Evolutionary conservation across 2,329 filamentous ascomycete species (phyloP).

Genomic region (Sporothrix schenckii): DNA sequence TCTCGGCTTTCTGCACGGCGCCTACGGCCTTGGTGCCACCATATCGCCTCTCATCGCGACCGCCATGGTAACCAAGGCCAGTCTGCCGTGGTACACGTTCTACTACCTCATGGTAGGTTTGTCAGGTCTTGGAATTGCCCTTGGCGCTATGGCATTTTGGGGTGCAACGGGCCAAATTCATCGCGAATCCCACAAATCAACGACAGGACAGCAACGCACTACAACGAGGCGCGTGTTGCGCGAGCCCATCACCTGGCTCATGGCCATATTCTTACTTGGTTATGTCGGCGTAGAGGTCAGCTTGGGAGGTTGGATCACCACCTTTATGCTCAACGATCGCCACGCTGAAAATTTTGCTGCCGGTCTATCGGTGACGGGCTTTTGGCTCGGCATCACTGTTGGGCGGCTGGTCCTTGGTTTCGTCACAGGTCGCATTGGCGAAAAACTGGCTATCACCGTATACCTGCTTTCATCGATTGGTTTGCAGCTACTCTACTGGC

Average conservation of each 20-base stretch:
- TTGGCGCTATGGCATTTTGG: constrained; percentile 64
- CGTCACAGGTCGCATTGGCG: constrained; percentile 71
- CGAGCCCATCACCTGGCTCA: constrained; percentile 68
- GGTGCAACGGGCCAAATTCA: constrained; percentile 60
- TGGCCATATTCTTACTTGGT: constrained; percentile 71
- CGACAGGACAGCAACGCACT: constrained; percentile 47
- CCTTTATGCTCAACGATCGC: constrained; percentile 82
- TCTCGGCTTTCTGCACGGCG: constrained; percentile 71
- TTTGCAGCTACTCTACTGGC: constrained; percentile 76
- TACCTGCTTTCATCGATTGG: constrained; percentile 68
- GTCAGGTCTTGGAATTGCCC: constrained; percentile 58
- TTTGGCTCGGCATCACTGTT: constrained; percentile 80
- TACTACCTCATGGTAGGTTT: constrained; percentile 74
- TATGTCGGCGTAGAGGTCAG: constrained; percentile 78
- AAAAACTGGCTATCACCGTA: constrained; percentile 64
- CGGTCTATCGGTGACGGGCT: constrained; percentile 76
- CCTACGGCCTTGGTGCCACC: constrained; percentile 72
- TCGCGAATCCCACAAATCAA: constrained; percentile 46
- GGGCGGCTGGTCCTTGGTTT: constrained; percentile 75
- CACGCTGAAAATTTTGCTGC: constrained; percentile 69
- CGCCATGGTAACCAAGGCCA: constrained; percentile 66
- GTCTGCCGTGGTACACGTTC: constrained; percentile 69
- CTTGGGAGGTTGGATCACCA: constrained; percentile 70
- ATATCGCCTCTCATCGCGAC: constrained; percentile 72
- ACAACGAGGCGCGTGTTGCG: constrained; percentile 52